Evolutionary conservation across 176 grass and related monocot genomes (phyloP).

Genomic region (Juncus inflexus): DNA sequence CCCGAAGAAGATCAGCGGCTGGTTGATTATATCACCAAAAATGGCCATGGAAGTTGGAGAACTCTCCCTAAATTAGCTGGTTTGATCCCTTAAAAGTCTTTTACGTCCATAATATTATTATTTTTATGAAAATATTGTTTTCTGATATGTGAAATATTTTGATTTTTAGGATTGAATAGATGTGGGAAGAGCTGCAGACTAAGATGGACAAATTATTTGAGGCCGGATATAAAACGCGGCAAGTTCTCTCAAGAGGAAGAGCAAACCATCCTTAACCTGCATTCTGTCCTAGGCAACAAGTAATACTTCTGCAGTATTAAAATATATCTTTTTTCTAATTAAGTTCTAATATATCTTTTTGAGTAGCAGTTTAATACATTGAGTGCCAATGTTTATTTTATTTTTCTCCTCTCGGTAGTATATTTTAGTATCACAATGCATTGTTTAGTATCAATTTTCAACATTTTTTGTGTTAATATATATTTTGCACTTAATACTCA

Average conservation of each 20-base stretch:
- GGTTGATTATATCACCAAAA: conserved; percentile 55
- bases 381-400: too few species aligned
- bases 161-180: conserved; percentile 53
- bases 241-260: conserved; percentile 76
- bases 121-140: neutral
- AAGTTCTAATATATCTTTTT: neutral
- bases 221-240: conserved; percentile 77
- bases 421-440: too few species aligned
- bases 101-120: neutral
- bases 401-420: too few species aligned
- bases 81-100: conserved; percentile 14
- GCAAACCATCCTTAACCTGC: conserved; percentile 70
- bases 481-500: neutral
- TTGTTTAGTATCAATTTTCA: neutral
- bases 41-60: conserved; percentile 85
- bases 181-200: conserved; percentile 89
- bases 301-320: conserved; percentile 2
- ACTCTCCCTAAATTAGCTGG: conserved; percentile 67
- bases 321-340: neutral
- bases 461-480: neutral
- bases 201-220: conserved; percentile 89
- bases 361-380: neutral
- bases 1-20: conserved; percentile 78
- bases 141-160: neutral
- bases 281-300: conserved; percentile 76